These are phyloP conservation scores for Arbutus unedo DNA, from an alignment of 148 eudicot species.

Conservation along the genomic window DNA sequence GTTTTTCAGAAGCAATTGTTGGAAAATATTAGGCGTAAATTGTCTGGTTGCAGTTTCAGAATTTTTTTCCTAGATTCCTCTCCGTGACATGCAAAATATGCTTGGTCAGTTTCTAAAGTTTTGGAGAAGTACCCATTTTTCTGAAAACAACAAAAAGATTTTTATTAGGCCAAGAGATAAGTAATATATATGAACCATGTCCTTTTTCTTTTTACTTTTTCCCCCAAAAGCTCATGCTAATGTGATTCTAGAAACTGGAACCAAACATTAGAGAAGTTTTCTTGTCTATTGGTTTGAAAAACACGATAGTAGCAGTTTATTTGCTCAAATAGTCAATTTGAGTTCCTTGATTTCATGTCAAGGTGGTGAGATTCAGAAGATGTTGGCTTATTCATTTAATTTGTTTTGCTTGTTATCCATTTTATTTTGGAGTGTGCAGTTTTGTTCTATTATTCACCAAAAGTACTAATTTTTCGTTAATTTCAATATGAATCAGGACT, in stretches of 20 bases:
- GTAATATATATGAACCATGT: background rate
- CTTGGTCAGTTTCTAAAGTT: background rate
- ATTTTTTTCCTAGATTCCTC: background rate
- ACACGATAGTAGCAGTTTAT: background rate
- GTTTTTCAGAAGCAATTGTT: background rate
- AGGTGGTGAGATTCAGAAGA: background rate
- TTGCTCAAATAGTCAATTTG: background rate
- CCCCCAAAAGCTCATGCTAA: background rate
- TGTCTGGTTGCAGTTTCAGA: background rate
- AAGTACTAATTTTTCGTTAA: background rate
- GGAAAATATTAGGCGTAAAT: background rate
- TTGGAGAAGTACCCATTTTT: background rate
- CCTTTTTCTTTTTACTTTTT: background rate
- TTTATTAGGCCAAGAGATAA: background rate
- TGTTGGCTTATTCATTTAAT: background rate
- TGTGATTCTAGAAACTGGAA: background rate
- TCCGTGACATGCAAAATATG: background rate
- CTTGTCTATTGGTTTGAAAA: background rate
- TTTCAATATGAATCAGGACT: slow-evolving; percentile 42
- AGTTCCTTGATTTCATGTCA: background rate
- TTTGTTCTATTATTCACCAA: background rate
- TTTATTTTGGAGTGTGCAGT: background rate
- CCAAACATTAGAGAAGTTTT: background rate
- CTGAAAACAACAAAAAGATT: background rate
- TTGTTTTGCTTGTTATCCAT: background rate